These are phyloP conservation scores for Acrocalymma vagum DNA, from an alignment of 2,329 filamentous ascomycete species.

Conservation along the genomic window DNA sequence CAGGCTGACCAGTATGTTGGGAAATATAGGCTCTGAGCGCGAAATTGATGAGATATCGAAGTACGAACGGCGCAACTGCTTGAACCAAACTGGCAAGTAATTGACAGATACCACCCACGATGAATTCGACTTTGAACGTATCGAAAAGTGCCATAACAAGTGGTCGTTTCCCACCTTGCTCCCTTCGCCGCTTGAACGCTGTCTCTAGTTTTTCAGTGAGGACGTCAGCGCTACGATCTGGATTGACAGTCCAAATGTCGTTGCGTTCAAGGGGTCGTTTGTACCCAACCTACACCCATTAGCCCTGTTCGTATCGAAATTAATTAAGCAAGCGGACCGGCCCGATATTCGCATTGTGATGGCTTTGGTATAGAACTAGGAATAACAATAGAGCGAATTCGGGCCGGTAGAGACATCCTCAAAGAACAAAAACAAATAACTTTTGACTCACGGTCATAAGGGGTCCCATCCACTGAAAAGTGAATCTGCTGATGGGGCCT, in stretches of 20 bases:
- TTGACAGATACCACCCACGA: constrained; percentile 81
- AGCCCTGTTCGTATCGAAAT: too few relatives aligned
- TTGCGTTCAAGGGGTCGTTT: constrained; percentile 81
- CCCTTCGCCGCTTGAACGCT: constrained; percentile 74
- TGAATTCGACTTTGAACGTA: constrained; percentile 84
- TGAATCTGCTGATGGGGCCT: constrained; percentile 75
- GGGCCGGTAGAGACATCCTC: too few relatives aligned
- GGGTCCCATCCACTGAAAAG: constrained; percentile 90
- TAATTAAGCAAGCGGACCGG: too few relatives aligned
- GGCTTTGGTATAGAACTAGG: too few relatives aligned
- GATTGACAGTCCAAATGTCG: constrained; percentile 91
- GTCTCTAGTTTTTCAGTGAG: constrained; percentile 72
- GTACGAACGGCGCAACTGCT: constrained; percentile 83
- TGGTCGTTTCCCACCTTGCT: constrained; percentile 74
- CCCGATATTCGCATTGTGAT: too few relatives aligned
- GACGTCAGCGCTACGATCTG: constrained; percentile 74
- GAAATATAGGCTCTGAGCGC: constrained; percentile 81
- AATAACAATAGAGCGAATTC: constrained; percentile 4
- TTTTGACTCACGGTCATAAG: constrained; percentile 69
- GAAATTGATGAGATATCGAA: constrained; percentile 88
- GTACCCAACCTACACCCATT: constrained; percentile 74
- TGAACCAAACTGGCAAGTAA: constrained; percentile 75
- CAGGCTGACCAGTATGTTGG: constrained; percentile 58
- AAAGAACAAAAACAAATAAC: background rate
- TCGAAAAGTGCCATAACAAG: constrained; percentile 85